Evolutionary conservation across 2,329 filamentous ascomycete species (phyloP).

Genomic region (Fusarium tricinctum): DNA sequence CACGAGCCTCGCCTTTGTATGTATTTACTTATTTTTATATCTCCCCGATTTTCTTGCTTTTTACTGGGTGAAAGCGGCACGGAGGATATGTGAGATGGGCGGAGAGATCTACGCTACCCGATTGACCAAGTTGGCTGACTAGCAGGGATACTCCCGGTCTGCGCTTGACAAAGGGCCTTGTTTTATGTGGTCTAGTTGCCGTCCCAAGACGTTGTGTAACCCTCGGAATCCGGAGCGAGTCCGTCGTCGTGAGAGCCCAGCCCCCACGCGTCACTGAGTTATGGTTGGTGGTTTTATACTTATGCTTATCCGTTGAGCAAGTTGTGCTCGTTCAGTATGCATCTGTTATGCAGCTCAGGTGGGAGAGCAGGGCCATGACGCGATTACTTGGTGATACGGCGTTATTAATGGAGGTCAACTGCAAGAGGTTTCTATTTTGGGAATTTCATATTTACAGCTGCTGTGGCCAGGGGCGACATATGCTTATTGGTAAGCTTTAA

Average conservation of each 20-base stretch:
- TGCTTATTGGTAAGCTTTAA: background rate
- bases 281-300: slow-evolving; percentile 4
- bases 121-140: background rate
- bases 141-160: background rate
- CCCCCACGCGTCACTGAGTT: background rate
- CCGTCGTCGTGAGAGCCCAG: slow-evolving; percentile 6
- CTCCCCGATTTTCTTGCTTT: background rate
- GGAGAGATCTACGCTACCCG: slow-evolving; percentile 21
- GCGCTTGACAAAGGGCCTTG: background rate
- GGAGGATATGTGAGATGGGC: slow-evolving; percentile 3
- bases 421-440: slow-evolving; percentile 6
- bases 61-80: background rate
- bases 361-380: background rate
- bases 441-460: background rate
- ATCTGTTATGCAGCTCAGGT: background rate
- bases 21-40: too few relatives aligned
- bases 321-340: background rate
- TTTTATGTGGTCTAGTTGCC: background rate
- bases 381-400: slow-evolving; percentile 2
- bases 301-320: background rate
- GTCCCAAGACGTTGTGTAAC: slow-evolving; percentile 29
- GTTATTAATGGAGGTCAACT: background rate
- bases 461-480: background rate
- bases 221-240: slow-evolving; percentile 18
- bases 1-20: background rate